A percentile compares a stretch with the other conserved stretches of the same genome.
Evolutionary conservation across 768 basidiomycete genomes (phyloP).

Genomic region (Suillus subaureus): DNA sequence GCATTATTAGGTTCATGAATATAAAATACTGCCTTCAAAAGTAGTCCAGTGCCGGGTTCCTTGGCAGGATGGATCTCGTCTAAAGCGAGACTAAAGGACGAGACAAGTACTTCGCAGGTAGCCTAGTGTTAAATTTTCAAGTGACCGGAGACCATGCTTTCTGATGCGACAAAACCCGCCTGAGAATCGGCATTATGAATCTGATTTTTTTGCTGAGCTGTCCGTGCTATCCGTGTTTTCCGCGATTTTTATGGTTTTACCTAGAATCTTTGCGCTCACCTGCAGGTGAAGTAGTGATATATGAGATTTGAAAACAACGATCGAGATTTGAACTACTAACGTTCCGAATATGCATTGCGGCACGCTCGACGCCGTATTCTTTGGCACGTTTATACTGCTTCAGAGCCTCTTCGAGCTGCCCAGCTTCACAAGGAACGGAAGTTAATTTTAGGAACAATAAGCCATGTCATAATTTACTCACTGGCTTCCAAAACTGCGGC

Average conservation of each 20-base stretch:
- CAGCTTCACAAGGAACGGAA: conserved; percentile 50
- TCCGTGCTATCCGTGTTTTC: conserved; percentile 38
- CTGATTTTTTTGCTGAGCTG: conserved; percentile 26
- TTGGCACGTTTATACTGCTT: conserved; percentile 81
- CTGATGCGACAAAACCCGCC: neutral
- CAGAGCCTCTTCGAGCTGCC: conserved; percentile 78
- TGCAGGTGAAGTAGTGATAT: conserved; percentile 32
- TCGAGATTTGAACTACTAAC: conserved; percentile 42
- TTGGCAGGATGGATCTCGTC: neutral
- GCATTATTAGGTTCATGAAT: neutral
- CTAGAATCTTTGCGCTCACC: conserved; percentile 83
- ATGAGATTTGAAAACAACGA: conserved; percentile 20
- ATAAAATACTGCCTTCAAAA: neutral
- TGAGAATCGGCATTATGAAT: conserved; percentile 23
- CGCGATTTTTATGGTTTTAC: conserved; percentile 56
- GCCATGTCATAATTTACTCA: conserved; percentile 41
- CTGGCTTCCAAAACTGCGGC: conserved; percentile 91
- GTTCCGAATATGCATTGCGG: conserved; percentile 81
- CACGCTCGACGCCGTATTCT: conserved; percentile 78
- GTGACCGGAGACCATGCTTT: neutral
- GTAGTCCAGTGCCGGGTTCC: neutral
- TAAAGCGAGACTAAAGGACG: conserved; percentile 5
- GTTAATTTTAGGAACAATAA: conserved; percentile 40
- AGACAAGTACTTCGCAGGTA: neutral
- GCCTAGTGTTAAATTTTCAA: neutral